Evolutionary conservation across 306 rosid genomes (phyloP).

Genomic region (Vachellia pachyceras): DNA sequence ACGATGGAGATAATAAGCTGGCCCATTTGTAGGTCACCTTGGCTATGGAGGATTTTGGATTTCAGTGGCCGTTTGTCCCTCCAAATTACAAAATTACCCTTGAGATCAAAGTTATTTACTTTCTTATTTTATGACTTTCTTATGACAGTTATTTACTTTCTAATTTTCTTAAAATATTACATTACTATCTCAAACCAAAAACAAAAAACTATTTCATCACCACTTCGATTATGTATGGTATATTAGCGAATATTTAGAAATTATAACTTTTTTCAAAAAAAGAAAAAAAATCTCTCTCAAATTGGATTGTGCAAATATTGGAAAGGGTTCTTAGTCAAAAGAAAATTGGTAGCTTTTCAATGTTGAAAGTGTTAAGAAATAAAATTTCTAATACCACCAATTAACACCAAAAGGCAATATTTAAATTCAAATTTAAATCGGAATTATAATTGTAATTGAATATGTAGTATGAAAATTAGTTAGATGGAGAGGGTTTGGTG

Average conservation of each 20-base stretch:
- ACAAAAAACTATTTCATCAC: background rate
- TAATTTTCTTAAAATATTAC: background rate
- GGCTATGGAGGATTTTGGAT: slow-evolving; percentile 53
- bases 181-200: background rate
- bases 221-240: background rate
- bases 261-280: background rate
- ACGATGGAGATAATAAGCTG: slow-evolving; percentile 70
- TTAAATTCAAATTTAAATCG: background rate
- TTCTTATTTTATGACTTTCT: too few species aligned
- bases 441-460: background rate
- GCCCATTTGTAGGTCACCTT: slow-evolving; percentile 75
- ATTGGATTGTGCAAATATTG: too few species aligned
- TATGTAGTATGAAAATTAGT: slow-evolving; percentile 22
- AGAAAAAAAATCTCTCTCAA: too few species aligned
- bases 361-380: too few species aligned
- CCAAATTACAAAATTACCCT: slow-evolving; percentile 47
- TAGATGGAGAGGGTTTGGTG: slow-evolving; percentile 41
- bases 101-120: slow-evolving; percentile 44
- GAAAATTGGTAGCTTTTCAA: too few species aligned
- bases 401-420: background rate
- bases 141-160: too few species aligned
- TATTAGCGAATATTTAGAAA: background rate
- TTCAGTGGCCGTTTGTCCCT: slow-evolving; percentile 39
- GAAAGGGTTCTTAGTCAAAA: too few species aligned
- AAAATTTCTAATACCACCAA: background rate